These are phyloP conservation scores for Xylaria curta DNA, from an alignment of 495 filamentous ascomycete genomes.

Conservation along the genomic window DNA sequence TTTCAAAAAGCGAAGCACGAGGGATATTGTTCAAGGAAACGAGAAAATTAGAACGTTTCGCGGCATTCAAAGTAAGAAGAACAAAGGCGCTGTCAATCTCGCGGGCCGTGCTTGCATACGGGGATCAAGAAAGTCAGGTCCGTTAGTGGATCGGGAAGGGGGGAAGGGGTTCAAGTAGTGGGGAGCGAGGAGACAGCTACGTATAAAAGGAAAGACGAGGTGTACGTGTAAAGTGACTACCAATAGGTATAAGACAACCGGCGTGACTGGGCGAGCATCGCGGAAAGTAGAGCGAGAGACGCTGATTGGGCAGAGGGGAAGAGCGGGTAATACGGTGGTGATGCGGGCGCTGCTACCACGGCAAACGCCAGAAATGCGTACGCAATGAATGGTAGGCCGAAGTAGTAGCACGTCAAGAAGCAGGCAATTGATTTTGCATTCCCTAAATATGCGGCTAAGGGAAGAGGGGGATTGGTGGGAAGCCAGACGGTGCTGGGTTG, in stretches of 20 bases:
- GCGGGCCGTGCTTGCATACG: conserved; percentile 43
- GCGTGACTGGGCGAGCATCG: conserved; percentile 41
- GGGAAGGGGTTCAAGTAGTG: conserved; percentile 38
- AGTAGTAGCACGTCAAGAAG: conserved; percentile 47
- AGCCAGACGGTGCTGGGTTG: conserved; percentile 28
- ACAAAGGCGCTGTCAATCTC: conserved; percentile 30
- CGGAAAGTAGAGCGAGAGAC: conserved; percentile 31
- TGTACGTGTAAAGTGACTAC: conserved; percentile 38
- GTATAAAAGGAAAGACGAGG: conserved; percentile 41
- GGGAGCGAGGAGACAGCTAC: conserved; percentile 37
- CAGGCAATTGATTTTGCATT: conserved; percentile 45
- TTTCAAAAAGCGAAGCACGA: conserved; percentile 29
- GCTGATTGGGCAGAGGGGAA: conserved; percentile 38
- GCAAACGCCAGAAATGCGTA: conserved; percentile 33
- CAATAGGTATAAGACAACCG: conserved; percentile 40
- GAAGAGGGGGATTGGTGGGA: conserved; percentile 33
- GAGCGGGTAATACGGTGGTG: conserved; percentile 42
- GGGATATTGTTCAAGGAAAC: conserved; percentile 31
- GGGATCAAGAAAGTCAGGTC: conserved; percentile 39
- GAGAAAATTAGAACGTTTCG: conserved; percentile 10
- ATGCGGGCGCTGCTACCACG: conserved; percentile 41
- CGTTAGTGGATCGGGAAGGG: conserved; percentile 44
- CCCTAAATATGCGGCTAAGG: conserved; percentile 33
- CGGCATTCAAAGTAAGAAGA: conserved; percentile 17
- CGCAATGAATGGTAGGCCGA: conserved; percentile 36